phyloP scores from a whole-genome alignment of 306 rosid genomes.

The Corylus heterophylla region DNA sequence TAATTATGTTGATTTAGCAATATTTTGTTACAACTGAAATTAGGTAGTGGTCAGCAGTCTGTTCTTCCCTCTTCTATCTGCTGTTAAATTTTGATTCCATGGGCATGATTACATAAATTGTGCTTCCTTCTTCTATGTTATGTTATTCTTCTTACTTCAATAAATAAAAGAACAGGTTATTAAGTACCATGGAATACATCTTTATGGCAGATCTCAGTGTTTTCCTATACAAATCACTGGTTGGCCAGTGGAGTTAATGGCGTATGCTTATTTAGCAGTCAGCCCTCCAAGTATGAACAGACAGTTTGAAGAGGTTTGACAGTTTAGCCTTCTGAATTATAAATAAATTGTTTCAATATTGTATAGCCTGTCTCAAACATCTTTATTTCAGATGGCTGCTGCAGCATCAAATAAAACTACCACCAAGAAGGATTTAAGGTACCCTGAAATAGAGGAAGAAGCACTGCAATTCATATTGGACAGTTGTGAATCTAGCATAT shows the following conservation, averaged over 20 bases:
- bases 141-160: conserved; percentile 7
- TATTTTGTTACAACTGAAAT: conserved; percentile 2
- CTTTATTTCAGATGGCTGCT: conserved; percentile 73
- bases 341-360: conserved; percentile 2
- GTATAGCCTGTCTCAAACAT: conserved; percentile 24
- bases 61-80: not conserved
- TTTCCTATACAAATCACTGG: conserved; percentile 87
- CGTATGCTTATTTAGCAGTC: conserved; percentile 86
- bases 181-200: conserved; percentile 15
- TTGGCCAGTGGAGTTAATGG: conserved; percentile 91
- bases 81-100: not conserved
- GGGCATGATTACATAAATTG: not conserved
- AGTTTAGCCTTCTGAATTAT: conserved; percentile 7
- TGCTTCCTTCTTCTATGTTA: not conserved
- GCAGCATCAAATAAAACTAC: conserved; percentile 72
- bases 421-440: conserved; percentile 61
- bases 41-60: not conserved
- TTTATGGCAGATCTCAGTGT: conserved; percentile 70
- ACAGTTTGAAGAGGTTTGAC: conserved; percentile 76
- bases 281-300: conserved; percentile 84
- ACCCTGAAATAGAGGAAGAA: conserved; percentile 85
- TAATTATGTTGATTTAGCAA: not conserved
- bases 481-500: conserved; percentile 84
- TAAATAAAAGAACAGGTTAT: not conserved
- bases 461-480: conserved; percentile 81